These are phyloP conservation scores for Verbena officinalis DNA, from an alignment of 257 asterid genomes.

Conservation along the genomic window DNA sequence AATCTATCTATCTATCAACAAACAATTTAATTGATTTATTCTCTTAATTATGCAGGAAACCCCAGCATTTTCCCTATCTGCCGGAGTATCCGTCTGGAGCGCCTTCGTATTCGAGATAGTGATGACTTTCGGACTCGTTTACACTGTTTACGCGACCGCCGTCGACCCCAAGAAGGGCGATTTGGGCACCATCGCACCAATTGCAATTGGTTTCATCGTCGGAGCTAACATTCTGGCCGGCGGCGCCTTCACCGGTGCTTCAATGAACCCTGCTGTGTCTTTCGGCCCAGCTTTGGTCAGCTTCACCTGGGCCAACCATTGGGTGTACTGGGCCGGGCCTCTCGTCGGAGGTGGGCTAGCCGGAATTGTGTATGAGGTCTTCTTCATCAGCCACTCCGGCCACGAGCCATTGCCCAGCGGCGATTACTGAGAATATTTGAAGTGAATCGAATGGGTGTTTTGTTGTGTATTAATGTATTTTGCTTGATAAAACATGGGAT, in stretches of 20 bases:
- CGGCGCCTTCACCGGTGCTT: slow-evolving; percentile 77
- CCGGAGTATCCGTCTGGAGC: slow-evolving; percentile 58
- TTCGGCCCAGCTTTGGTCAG: slow-evolving; percentile 72
- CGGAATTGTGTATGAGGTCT: slow-evolving; percentile 56
- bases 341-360: slow-evolving; percentile 65
- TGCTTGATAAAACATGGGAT: neutral
- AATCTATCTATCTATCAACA: too few species aligned
- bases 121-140: slow-evolving; percentile 79
- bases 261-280: slow-evolving; percentile 87
- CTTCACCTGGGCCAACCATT: slow-evolving; percentile 64
- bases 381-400: slow-evolving; percentile 49
- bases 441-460: neutral
- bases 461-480: neutral
- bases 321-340: slow-evolving; percentile 89
- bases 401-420: slow-evolving; percentile 53
- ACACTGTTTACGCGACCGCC: slow-evolving; percentile 82
- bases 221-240: slow-evolving; percentile 81
- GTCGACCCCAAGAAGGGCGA: slow-evolving; percentile 75
- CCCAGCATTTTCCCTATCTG: slow-evolving; percentile 36
- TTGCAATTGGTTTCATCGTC: slow-evolving; percentile 67
- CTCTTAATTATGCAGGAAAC: slow-evolving; percentile 28
- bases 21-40: too few species aligned
- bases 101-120: slow-evolving; percentile 71
- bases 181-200: slow-evolving; percentile 61
- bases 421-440: slow-evolving; percentile 16